Base-by-base conservation (phyloP, 2,329 filamentous ascomycete species). In the Cytospora piceae region DNA sequence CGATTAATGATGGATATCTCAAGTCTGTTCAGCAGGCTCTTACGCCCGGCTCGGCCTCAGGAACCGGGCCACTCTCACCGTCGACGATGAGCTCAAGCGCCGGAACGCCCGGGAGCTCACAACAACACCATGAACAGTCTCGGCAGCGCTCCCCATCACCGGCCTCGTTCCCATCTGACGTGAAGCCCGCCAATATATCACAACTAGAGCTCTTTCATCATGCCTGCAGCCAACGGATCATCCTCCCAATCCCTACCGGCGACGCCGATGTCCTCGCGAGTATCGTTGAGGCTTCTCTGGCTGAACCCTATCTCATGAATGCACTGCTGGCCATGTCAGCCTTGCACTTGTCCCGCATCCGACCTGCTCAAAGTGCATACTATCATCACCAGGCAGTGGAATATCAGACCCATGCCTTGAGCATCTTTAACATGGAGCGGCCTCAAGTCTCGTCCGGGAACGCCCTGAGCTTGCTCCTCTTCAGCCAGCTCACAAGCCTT, bases 391-490 rank as follows among this genome's bases (percentile, higher is more conserved):
- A 77, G 46, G 79, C 81, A 11, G 80, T 79, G 0, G 76, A 80
- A 58, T 73, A 82, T 2, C 81, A 83, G 69, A 82, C 79, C 1
- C 76, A 77, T 3, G 80, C 78, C 37, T 73, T 83, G 24, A 71
- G 73, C 54, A 73, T 74, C 63, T 81, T 77, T 69, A 80, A 75
- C 69, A 67, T 60, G 42, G 76, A 67, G 67, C 71, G 66, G 58
- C 53, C 60, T 54, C 73, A 76, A 11, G 77, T 68, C 67, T 71
- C 66, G 51, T 72, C 76, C 24, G 73, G 76, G 15, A 74, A 74
- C 57, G 77, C 74, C 49, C 71, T 81, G 24, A 76, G 79, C 1
- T 74, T 79, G 17, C 80, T 82, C 63, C 71, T 83, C n/a, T 83
- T 83, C 70, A 77, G 80, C 6, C 73, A 75, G 22, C 65, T 78